Base-by-base conservation (phyloP, 768 basidiomycete genomes). In the Mycena vitilis region DNA sequence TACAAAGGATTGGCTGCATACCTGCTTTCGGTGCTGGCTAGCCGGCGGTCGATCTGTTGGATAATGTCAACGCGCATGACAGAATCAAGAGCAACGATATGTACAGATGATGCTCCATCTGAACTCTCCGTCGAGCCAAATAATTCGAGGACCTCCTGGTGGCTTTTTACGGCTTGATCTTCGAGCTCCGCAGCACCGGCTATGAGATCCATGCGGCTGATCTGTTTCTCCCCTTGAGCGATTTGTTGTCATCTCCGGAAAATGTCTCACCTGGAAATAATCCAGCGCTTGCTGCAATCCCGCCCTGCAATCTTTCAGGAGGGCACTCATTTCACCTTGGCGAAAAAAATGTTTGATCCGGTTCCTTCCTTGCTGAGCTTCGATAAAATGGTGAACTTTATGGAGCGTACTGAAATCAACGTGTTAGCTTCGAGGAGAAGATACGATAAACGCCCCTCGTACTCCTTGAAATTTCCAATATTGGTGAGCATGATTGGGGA, bases 341-440 rank as follows among this genome's bases (percentile, higher is more conserved):
- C 53, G 53, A 7, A 54, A 54, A 16, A 54, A 37, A 6, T 37
- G 30, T 9, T 20, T 54, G 53, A 54, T 8, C 36, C 53, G 2
- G 30, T 18, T n/a, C 37, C 34, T 36, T 16, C 37, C 34, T 36
- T 54, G 53, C 6, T 54, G 53, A n/a, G 53, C 53, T 36, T 54
- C 53, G 6, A 54, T 18, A 9, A 54, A 54, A 54, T 54, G 53
- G 34, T 54, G 53, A 11, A 54, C 20, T n/a, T 54, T 54, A 16
- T 54, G 53, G 4, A 54, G 53, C 5, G 34, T 54, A n/a, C 53
- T 54, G 53, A 23, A 4, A 30, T 18, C 45, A 2, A 52, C 7
- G 6, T 20, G 18, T 18, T 12, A 20, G 30, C 18, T 18, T 15
- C 53, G 34, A 4, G 23, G 6, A 18, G 11, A 0, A 36, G 3